Percentiles rank a stretch among this genome's conserved stretches.
Conservation (phyloP, 1,139 yeast species). For the Geotrichum klebahnii region DNA sequence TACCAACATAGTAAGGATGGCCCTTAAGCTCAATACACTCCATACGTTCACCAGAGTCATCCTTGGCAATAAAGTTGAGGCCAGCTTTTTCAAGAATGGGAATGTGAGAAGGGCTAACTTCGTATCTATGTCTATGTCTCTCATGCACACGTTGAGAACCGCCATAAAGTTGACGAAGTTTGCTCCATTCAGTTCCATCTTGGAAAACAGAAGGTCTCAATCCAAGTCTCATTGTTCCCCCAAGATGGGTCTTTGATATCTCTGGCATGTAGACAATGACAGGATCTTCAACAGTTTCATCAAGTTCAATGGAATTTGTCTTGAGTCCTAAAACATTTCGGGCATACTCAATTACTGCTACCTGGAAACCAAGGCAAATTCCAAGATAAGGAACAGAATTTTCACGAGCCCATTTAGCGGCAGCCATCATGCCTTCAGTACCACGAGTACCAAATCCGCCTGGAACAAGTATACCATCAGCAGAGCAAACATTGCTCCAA, state of each 20-base stretch:
- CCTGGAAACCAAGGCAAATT: constrained; percentile 94
- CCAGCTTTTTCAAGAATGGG: constrained; percentile 69
- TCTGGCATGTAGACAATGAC: constrained; percentile 98
- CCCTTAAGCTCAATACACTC: constrained; percentile 77
- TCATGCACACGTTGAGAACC: constrained; percentile 66
- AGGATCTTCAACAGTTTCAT: constrained; percentile 60
- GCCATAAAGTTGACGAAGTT: constrained; percentile 77
- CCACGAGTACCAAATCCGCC: constrained; percentile 99
- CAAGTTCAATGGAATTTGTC: constrained; percentile 84
- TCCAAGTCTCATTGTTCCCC: constrained; percentile 99
- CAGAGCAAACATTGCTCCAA: constrained; percentile 90
- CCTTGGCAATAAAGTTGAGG: constrained; percentile 85
- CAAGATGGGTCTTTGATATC: constrained; percentile 89
- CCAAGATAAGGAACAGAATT: constrained; percentile 92
- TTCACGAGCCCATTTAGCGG: constrained; percentile 97
- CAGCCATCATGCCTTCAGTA: constrained; percentile 95
- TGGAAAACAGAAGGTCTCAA: constrained; percentile 84
- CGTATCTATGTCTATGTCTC: constrained; percentile 98
- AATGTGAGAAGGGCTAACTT: constrained; percentile 83
- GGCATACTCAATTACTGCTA: constrained; percentile 91
- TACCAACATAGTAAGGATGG: constrained; percentile 90
- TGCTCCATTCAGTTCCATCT: constrained; percentile 62
- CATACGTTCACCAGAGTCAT: constrained; percentile 86
- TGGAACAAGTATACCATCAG: constrained; percentile 96
- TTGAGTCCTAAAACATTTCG: constrained; percentile 72